Evolutionary conservation across 2,329 filamentous ascomycete species (phyloP), one percentile per base, ranked within the genome.

Genomic region (Cadophora sp.): DNA sequence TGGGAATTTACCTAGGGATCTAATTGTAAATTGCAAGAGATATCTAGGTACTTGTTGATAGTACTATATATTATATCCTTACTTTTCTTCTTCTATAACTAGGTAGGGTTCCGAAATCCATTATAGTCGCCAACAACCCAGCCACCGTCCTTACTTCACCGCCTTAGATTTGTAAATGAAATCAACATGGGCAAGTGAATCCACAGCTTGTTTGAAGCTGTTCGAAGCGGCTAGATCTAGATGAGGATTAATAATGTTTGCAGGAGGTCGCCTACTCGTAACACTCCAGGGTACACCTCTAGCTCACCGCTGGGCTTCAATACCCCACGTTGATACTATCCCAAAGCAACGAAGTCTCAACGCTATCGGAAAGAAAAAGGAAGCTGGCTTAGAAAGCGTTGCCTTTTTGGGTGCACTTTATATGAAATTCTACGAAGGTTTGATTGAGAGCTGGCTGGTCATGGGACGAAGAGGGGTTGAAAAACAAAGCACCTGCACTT

Each of bases 141-240:
- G n/a, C n/a, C n/a, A n/a, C n/a, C n/a, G n/a, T 30, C 27, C 6
- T 4, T 30, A 30, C 53, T 33, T 67, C 66, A 67, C 66, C 66
- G 66, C 66, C 48, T 20, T 41, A 22, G 24, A 39, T 43, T 53
- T 39, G 11, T 41, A 39, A 62, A 50, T 43, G 13, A 50, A 51
- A 43, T 55, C 39, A 36, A 30, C 51, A 61, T 33, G 61, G 41
- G 27, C 11, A 41, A 59, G 50, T 27, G 27, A 30, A 56, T 64
- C 59, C 59, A 59, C 66, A 65, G 56, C 20, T 48, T 39, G 62
- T 65, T 63, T 65, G 62, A 67, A 39, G 43, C 27, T 30, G 27
- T 30, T 30, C 27, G 27, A 30, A 30, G 27, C 27, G 27, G 27
- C 51, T 59, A 56, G 53, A 56, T 20, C 53, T 56, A 39, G 53